Evolutionary conservation across 345 rosid genomes (phyloP), one percentile per base, ranked within the genome.

Genomic region (Fremontodendron californicum): DNA sequence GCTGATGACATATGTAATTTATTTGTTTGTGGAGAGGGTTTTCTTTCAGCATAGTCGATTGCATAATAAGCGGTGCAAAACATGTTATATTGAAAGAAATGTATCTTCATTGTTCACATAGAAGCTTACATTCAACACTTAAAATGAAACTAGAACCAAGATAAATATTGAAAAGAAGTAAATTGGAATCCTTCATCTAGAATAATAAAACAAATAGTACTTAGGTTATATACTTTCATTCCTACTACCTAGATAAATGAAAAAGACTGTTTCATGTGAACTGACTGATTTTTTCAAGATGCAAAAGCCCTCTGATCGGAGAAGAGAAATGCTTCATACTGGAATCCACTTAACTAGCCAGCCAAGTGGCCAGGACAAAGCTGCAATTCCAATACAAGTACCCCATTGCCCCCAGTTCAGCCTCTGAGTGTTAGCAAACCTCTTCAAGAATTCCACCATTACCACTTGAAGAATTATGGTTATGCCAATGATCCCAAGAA

Each of bases 361-460:
- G 13, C 86, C 86, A 68, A 86, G 83, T 11, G 83, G 82, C 89
- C 88, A 87, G 1, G 88, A 77, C 3, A 85, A 13, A 57, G 81
- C 74, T 33, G 88, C 89, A 64, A 83, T 35, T 23, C 79, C 83
- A 19, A 83, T 31, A 43, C 89, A 87, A 5, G 48, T 31, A n/a
- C 74, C 85, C 89, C 88, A 87, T 77, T 87, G 85, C 25, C 63
- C 81, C 81, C 77, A 83, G 46, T 81, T 73, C 63, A 87, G 75
- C 82, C 84, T 85, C 74, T 82, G 77, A 3, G 89, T 85, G 12
- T 78, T 75, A 13, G 86, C 88, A 78, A 87, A 85, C 69, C 73
- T 83, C 77, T 76, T 79, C 61, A 87, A 77, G 75, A 87, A 78
- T 73, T 87, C 86, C 51, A 85, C 89, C 89, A 87, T 84, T 42